Base-by-base conservation (phyloP, 192 early-diverging fungal genomes). In the Coemansia umbellata region DNA sequence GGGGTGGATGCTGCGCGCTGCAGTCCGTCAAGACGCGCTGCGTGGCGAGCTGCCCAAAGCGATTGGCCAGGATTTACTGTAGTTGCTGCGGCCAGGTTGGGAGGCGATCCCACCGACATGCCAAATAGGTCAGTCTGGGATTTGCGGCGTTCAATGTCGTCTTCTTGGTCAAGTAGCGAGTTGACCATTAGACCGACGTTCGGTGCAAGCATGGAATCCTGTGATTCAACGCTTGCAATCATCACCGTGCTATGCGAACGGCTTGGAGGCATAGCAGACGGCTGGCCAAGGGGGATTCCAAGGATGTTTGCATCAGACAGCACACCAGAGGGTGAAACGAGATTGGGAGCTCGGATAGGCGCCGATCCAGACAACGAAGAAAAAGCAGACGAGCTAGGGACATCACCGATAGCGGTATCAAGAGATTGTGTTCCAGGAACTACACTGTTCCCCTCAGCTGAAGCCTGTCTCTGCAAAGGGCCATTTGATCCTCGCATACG, bases 1-100 rank as follows among this genome's bases (percentile, higher is more conserved):
- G 74, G 74, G 11, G 74, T 76, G 1, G 74, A 76, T 3, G 74
- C 56, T 1, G 74, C 66, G 8, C 74, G 74, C 58, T 76, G 74
- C 31, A 76, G 54, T 22, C 61, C 63, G 15, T 76, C 74, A 10
- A 76, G 55, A 3, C 74, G 66, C 4, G 62, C 66, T 2, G 62
- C 74, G 27, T 76, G 66, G 50, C 67, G 66, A 3, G 74, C 54
- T 4, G 63, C 58, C 74, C 74, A 76, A 4, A 74, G 53, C 15
- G 58, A 63, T 48, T 76, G 74, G 15, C 63, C 67, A 14, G 62
- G 50, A 31, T 50, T 35, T 14, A 52, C 49, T 19, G 40, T 37
- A 15, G 66, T 52, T 1, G 39, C 23, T 9, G 57, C 17, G 9
- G 64, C 31, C 0, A 51, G 5, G 8, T 48, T 53, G 8, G 53